phyloP scores from a whole-genome alignment of 768 basidiomycete genomes.

The Trichaptum fuscoviolaceum region DNA sequence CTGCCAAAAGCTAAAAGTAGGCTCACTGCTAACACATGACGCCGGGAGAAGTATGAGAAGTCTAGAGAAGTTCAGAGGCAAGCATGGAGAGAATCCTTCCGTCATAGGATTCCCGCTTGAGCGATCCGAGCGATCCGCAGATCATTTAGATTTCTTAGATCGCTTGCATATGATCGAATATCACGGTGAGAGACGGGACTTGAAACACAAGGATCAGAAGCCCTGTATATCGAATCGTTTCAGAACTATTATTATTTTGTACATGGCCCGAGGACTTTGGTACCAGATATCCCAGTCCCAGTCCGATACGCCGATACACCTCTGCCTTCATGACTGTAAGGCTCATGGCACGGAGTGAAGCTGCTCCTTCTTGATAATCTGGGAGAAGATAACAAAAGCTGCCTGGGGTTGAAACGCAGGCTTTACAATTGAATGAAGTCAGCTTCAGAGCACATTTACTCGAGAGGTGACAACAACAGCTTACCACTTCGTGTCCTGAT shows the following conservation, averaged over 20 bases:
- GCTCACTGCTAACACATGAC: background rate
- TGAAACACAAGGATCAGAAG: background rate
- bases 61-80: background rate
- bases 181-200: background rate
- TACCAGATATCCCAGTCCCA: background rate
- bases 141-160: background rate
- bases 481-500: slow-evolving; percentile 60
- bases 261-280: background rate
- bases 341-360: slow-evolving; percentile 41
- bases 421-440: slow-evolving; percentile 25
- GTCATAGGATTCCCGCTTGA: background rate
- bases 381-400: slow-evolving; percentile 53
- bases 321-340: background rate
- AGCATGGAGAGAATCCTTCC: background rate
- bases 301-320: background rate
- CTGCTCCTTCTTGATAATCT: slow-evolving; percentile 45
- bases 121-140: background rate
- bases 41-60: background rate
- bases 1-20: background rate
- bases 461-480: slow-evolving; percentile 17
- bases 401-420: slow-evolving; percentile 58
- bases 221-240: background rate
- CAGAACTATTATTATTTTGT: background rate
- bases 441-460: background rate
- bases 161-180: background rate